Percentiles rank a stretch among this genome's conserved stretches.
Conservation (phyloP, 164 flowering plant genomes). For the Vitis rotundifolia region DNA sequence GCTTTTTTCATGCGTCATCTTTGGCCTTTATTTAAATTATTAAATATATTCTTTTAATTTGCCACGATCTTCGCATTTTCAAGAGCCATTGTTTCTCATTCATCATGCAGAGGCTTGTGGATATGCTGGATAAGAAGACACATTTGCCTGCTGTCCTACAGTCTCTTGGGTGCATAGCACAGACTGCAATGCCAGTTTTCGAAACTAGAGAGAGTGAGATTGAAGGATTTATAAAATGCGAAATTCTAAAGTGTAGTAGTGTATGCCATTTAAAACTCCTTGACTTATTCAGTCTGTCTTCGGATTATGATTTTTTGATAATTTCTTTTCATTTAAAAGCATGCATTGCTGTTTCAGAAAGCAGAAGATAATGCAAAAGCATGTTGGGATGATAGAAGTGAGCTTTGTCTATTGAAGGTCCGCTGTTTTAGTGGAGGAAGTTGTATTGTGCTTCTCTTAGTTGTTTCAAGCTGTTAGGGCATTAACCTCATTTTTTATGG, state of each 20-base stretch:
- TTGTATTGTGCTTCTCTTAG: slow-evolving; percentile 10
- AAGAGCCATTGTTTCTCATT: slow-evolving; percentile 18
- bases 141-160: slow-evolving; percentile 92
- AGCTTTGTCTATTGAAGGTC: slow-evolving; percentile 86
- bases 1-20: not conserved
- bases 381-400: slow-evolving; percentile 84
- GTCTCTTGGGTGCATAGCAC: slow-evolving; percentile 94
- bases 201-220: slow-evolving; percentile 95
- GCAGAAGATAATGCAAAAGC: slow-evolving; percentile 37
- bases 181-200: slow-evolving; percentile 93
- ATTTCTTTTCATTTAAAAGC: slow-evolving; percentile 3
- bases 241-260: slow-evolving; percentile 53
- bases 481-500: slow-evolving; percentile 2
- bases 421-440: slow-evolving; percentile 17
- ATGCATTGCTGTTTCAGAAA: slow-evolving; percentile 44
- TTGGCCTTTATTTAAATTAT: not conserved
- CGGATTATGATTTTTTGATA: not conserved
- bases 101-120: slow-evolving; percentile 81
- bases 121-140: slow-evolving; percentile 78
- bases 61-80: slow-evolving; percentile 4
- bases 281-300: not conserved
- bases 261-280: slow-evolving; percentile 41
- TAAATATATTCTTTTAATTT: not conserved
- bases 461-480: slow-evolving; percentile 6
- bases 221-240: slow-evolving; percentile 61